A percentile compares a stretch with the other conserved stretches of the same genome.
These are phyloP conservation scores for Avena insularis DNA, from an alignment of 176 grass and related monocot genomes.

Conservation along the genomic window DNA sequence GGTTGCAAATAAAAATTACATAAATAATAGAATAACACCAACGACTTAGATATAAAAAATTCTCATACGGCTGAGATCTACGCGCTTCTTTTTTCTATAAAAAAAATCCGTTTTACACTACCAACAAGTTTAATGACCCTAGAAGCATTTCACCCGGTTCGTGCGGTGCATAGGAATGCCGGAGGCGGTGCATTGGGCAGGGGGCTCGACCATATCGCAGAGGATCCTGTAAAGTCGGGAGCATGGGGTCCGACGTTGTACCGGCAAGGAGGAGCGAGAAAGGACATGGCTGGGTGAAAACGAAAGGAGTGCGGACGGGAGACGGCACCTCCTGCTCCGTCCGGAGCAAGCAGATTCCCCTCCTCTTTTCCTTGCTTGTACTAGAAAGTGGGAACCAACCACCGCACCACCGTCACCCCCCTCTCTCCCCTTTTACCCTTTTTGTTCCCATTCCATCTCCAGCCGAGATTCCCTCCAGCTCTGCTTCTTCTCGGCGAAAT, in stretches of 20 bases:
- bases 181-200: not conserved
- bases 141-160: no score
- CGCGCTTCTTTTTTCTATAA: no score
- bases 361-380: slow-evolving; percentile 21
- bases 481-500: not conserved
- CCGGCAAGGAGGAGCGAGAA: not conserved
- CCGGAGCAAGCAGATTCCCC: not conserved
- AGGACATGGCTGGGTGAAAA: not conserved
- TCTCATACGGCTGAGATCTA: no score
- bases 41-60: no score
- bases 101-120: no score
- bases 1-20: no score
- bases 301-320: not conserved
- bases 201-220: not conserved
- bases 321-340: not conserved
- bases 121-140: no score
- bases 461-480: not conserved
- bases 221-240: not conserved
- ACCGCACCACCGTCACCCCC: not conserved
- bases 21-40: no score
- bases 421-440: not conserved
- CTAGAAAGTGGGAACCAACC: slow-evolving; percentile 24
- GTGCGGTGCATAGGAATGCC: no score
- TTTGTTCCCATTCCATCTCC: slow-evolving; percentile 8
- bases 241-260: not conserved